Evolutionary conservation across 176 grass and related monocot species (phyloP), one percentile per base, ranked within the genome.

Genomic region (Saccharum spontaneum): DNA sequence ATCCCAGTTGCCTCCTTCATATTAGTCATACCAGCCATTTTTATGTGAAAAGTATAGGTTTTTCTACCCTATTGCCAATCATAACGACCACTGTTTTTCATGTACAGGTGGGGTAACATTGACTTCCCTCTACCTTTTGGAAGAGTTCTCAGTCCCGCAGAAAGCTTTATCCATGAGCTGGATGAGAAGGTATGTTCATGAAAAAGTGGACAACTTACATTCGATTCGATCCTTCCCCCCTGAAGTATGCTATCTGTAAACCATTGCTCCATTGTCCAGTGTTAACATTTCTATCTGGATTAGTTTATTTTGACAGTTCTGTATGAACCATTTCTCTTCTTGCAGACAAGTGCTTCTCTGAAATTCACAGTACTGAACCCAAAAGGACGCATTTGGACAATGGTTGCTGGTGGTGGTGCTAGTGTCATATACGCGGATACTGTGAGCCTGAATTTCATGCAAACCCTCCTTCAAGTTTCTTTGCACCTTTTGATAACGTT

Each of bases 361-460:
- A 98, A 98, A 82, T 98, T 98, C 82, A 98, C 93, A 34, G 78
- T 98, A 79, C 71, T 98, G 84, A 98, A 98, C 83, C 91, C 91
- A 28, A 90, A 98, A 85, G 93, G 95, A n/a, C 95, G 89, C 67
- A 95, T 98, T 63, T 98, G 93, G 95, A 98, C 95, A 76, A 98
- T 98, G 95, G 95, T 95, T 86, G 95, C 95, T 33, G 95, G 95
- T 83, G 95, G 95, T 49, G 95, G 95, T 87, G 93, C 95, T 15
- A 95, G 93, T 81, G 95, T 98, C 54, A 98, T 98, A 86, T 98
- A 98, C 70, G 95, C 95, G 45, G 93, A 98, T 82, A 98, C 95
- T 10, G 95, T 98, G 91, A 83, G 69, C 30, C 33, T 64, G 70
- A 79, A 37, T 69, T 87, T 69, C 37, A 44, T 82, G 73, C 73